Evolutionary conservation across 2,329 filamentous ascomycete genomes (phyloP).

Genomic region (Fusarium sp.): DNA sequence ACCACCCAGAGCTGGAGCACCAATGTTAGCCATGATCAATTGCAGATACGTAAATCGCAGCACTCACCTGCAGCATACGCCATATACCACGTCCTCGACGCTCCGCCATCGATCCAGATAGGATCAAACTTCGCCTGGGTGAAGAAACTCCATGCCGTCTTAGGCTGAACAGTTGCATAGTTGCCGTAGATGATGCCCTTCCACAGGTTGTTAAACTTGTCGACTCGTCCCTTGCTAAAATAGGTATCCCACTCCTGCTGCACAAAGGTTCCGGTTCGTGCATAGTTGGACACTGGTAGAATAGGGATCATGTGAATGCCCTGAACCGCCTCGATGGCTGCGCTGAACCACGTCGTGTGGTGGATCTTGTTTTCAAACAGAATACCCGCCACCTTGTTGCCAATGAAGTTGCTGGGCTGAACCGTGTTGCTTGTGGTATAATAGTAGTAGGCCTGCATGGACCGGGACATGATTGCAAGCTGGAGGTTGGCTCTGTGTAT

Average conservation of each 20-base stretch:
- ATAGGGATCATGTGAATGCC: slow-evolving; percentile 88
- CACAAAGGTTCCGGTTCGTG: slow-evolving; percentile 76
- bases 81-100: slow-evolving; percentile 86
- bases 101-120: slow-evolving; percentile 81
- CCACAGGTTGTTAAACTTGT: slow-evolving; percentile 80
- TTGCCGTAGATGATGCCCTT: slow-evolving; percentile 86
- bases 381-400: slow-evolving; percentile 78
- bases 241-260: slow-evolving; percentile 83
- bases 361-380: slow-evolving; percentile 96
- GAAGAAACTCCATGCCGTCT: slow-evolving; percentile 80
- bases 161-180: slow-evolving; percentile 79
- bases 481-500: slow-evolving; percentile 76
- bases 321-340: slow-evolving; percentile 75
- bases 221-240: slow-evolving; percentile 75
- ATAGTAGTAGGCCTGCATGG: slow-evolving; percentile 84
- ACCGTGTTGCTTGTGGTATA: slow-evolving; percentile 74
- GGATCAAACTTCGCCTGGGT: slow-evolving; percentile 71
- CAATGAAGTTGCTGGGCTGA: slow-evolving; percentile 80
- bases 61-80: slow-evolving; percentile 78
- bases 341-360: slow-evolving; percentile 89
- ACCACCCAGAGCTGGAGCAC: slow-evolving; percentile 36
- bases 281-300: slow-evolving; percentile 73
- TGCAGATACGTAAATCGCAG: background rate
- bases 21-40: slow-evolving; percentile 26
- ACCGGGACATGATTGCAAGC: slow-evolving; percentile 79